These are phyloP conservation scores for Biscogniauxia sp. DNA, from an alignment of 2,329 filamentous ascomycete genomes.

Conservation along the genomic window DNA sequence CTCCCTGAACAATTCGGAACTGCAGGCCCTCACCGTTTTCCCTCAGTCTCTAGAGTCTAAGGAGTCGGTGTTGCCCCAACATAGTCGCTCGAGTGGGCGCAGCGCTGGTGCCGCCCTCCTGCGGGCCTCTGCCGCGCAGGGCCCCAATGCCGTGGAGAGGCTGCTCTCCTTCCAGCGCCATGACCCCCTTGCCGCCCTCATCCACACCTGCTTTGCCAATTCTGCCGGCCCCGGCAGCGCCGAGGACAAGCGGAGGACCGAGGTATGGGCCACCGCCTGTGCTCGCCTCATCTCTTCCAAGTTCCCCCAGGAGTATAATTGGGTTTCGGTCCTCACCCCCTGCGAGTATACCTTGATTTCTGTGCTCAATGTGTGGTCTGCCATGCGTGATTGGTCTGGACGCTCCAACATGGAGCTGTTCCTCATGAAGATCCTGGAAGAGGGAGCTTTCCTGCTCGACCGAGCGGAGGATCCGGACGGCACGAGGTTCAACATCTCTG, in stretches of 20 bases:
- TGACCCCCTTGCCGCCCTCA: constrained; percentile 78
- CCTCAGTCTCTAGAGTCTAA: constrained; percentile 77
- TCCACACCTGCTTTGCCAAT: constrained; percentile 87
- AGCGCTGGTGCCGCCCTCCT: constrained; percentile 45
- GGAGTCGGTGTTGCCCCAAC: constrained; percentile 77
- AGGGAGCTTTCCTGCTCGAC: constrained; percentile 87
- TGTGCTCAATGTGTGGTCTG: constrained; percentile 83
- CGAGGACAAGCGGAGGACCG: constrained; percentile 75
- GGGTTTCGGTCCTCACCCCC: constrained; percentile 35
- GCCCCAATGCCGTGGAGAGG: constrained; percentile 71
- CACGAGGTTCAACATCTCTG: constrained; percentile 67
- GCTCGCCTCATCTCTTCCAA: constrained; percentile 78
- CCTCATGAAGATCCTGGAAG: constrained; percentile 90
- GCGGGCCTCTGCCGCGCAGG: constrained; percentile 43
- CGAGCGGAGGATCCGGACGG: constrained; percentile 76
- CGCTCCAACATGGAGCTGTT: constrained; percentile 90
- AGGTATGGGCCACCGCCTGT: constrained; percentile 86
- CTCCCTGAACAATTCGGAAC: constrained; percentile 71
- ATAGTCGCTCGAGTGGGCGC: constrained; percentile 50
- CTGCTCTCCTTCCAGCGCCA: constrained; percentile 86
- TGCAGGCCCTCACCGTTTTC: constrained; percentile 73
- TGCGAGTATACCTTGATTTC: constrained; percentile 79
- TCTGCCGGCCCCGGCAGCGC: constrained; percentile 77
- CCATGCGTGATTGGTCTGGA: constrained; percentile 85
- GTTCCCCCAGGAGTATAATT: constrained; percentile 36